Conservation (phyloP, 345 rosid species). For the Iberis pinnata region DNA sequence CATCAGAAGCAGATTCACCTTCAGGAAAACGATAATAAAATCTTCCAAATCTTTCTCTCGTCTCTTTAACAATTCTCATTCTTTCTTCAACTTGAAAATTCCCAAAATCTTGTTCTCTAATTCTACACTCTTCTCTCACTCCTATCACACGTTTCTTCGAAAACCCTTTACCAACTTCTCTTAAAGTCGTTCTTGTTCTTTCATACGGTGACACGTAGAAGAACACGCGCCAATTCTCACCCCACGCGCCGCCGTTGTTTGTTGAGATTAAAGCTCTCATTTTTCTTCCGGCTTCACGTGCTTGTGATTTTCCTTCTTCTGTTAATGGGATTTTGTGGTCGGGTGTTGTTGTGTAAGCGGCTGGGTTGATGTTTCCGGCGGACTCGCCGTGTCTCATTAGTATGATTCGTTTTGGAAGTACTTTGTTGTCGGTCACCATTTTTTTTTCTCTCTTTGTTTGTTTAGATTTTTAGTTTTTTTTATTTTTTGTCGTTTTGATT, state of each 20-base stretch:
- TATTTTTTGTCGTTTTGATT: too few species aligned
- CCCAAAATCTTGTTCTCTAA: conserved; percentile 93
- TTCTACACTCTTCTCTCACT: conserved; percentile 79
- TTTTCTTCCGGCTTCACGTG: conserved; percentile 46
- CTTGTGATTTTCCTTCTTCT: conserved; percentile 47
- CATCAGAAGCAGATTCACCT: conserved; percentile 97
- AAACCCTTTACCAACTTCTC: conserved; percentile 78
- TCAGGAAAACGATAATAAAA: conserved; percentile 88
- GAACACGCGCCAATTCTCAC: conserved; percentile 56
- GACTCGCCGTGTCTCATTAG: conserved; percentile 95
- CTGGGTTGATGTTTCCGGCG: conserved; percentile 67
- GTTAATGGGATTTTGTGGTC: conserved; percentile 85
- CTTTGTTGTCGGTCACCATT: conserved; percentile 22
- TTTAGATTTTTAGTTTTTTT: background rate
- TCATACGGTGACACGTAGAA: conserved; percentile 92
- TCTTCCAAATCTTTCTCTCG: conserved; percentile 70
- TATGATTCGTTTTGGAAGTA: conserved; percentile 74
- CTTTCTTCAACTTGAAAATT: conserved; percentile 78
- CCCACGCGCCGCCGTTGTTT: background rate
- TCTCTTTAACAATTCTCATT: conserved; percentile 63
- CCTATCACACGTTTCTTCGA: conserved; percentile 59
- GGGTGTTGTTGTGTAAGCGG: conserved; percentile 75
- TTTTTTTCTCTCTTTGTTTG: background rate
- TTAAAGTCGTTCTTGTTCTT: conserved; percentile 69
- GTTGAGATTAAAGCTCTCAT: conserved; percentile 39